These are phyloP conservation scores for Holtermanniella nyarrowii DNA, from an alignment of 768 basidiomycete species.

Conservation along the genomic window DNA sequence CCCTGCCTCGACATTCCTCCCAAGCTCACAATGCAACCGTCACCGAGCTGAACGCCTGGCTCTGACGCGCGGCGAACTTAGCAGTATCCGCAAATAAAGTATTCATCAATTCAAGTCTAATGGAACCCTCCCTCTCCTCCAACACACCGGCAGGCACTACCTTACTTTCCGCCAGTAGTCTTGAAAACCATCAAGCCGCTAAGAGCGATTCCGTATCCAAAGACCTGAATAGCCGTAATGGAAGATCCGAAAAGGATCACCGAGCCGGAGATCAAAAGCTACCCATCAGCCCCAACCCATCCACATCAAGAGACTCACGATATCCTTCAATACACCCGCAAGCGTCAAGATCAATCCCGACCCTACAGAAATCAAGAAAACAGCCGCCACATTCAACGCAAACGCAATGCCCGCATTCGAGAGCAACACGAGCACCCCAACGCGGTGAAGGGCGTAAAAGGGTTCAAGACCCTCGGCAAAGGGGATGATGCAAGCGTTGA, in stretches of 20 bases:
- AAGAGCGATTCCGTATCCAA: conserved; percentile 72
- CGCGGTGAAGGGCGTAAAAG: conserved; percentile 57
- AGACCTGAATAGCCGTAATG: conserved; percentile 72
- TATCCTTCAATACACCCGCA: conserved; percentile 81
- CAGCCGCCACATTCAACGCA: conserved; percentile 82
- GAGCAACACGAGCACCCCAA: conserved; percentile 64
- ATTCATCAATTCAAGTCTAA: neutral
- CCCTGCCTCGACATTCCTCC: neutral
- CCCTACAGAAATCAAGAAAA: conserved; percentile 83
- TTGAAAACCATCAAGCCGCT: conserved; percentile 77
- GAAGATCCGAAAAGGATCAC: conserved; percentile 72
- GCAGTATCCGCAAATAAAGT: no score
- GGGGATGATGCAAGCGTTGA: conserved; percentile 76
- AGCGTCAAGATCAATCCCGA: conserved; percentile 72
- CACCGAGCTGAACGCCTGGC: no score
- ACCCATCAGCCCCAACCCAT: neutral
- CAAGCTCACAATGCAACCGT: no score
- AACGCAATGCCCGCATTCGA: conserved; percentile 83
- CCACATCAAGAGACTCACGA: conserved; percentile 27
- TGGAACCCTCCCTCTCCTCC: neutral
- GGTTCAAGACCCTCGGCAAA: conserved; percentile 90
- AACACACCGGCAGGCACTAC: neutral
- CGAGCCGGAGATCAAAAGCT: conserved; percentile 77
- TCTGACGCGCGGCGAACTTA: no score
- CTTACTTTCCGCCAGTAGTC: conserved; percentile 45